Evolutionary conservation across 73 alveolate genomes (phyloP), one percentile per base, ranked within the genome.

Genomic region (Paramecium sonneborni): DNA sequence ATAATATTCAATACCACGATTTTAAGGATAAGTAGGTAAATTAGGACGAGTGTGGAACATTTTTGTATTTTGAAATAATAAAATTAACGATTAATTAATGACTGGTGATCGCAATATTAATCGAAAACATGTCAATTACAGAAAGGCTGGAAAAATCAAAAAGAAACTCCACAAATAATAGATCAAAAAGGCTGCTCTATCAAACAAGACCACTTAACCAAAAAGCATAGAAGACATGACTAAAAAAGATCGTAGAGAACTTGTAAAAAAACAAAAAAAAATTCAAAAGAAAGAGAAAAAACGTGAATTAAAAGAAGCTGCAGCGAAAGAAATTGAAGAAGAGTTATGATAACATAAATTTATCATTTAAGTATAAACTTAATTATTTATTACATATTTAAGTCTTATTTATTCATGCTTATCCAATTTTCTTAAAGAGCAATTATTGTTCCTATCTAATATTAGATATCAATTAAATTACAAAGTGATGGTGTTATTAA

Each of bases 81-180:
- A 37, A 37, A 74, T 74, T 74, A 74, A 74, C 87, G 87, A 62
- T 62, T 62, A 74, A 74, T 74, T 74, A 43, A 79, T 79, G 90
- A 79, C 90, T 41, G 90, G 90, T 44, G 90, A 79, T 14, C 69
- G 90, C 23, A 79, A 79, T 46, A 79, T 79, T 24, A 79, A 79
- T 79, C 34, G 90, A 39, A 79, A 79, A 44, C 44, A 79, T 23
- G 90, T 79, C 55, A 79, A 79, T 46, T 46, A 39, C 32, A 20
- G 69, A 79, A 44, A 38, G 55, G 90, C 90, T 12, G 90, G 90
- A 20, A 79, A 39, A 44, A 79, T 79, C 55, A 79, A 79, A 26
- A 79, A 79, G 90, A 79, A 46, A 44, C 62, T 79, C 23, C 44
- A 46, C n/a, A 79, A 79, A 79, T 34, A 43, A 11, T 10, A 79